These are phyloP conservation scores for Cairneyella variabilis DNA, from an alignment of 495 filamentous ascomycete genomes.

Conservation along the genomic window DNA sequence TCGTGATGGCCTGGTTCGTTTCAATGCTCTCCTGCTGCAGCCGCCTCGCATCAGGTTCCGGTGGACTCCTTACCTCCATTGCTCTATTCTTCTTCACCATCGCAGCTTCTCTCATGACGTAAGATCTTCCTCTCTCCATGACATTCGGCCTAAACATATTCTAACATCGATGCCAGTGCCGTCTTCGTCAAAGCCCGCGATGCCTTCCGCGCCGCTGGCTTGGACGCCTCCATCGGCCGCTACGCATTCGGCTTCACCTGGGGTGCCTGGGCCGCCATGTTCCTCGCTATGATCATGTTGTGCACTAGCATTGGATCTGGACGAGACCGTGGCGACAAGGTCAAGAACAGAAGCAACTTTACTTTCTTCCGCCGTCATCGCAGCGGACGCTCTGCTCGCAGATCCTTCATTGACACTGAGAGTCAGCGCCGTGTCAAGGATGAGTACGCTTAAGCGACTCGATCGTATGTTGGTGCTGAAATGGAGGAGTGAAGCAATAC, in stretches of 20 bases:
- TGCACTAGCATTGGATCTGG: conserved; percentile 45
- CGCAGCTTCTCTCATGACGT: conserved; percentile 51
- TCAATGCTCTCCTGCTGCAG: conserved; percentile 44
- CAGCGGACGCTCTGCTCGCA: conserved; percentile 33
- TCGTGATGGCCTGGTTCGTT: conserved; percentile 49
- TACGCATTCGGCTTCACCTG: conserved; percentile 87
- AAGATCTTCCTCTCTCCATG: conserved; percentile 26
- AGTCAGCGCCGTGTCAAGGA: conserved; percentile 58
- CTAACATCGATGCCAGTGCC: conserved; percentile 46
- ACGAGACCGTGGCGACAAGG: conserved; percentile 15
- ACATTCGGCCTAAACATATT: neutral
- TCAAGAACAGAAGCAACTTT: neutral
- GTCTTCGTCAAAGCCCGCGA: conserved; percentile 75
- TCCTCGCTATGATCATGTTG: conserved; percentile 69
- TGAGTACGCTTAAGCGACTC: conserved; percentile 49
- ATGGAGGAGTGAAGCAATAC: neutral
- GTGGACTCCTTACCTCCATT: conserved; percentile 31
- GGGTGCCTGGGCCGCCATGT: conserved; percentile 65
- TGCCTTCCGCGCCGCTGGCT: conserved; percentile 55
- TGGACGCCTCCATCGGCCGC: conserved; percentile 56
- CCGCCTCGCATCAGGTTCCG: conserved; percentile 43
- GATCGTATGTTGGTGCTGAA: neutral
- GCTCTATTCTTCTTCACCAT: conserved; percentile 43
- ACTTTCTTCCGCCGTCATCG: conserved; percentile 30
- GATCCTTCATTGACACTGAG: conserved; percentile 44